Evolutionary conservation across 140 eudicot genomes (phyloP), one percentile per base, ranked within the genome.

Genomic region (Bidens hawaiensis): DNA sequence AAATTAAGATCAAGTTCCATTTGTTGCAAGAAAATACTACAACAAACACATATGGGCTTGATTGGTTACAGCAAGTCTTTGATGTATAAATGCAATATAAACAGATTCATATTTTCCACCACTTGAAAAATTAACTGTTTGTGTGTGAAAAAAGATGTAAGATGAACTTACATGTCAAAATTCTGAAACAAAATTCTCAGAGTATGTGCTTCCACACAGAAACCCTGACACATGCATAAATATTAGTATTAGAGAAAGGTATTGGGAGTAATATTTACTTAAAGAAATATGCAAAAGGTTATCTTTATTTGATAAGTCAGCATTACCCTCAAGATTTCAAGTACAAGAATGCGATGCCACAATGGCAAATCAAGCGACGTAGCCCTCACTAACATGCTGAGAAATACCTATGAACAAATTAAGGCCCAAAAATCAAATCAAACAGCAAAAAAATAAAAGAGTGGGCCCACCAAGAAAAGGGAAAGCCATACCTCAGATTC

Each of bases 281-380:
- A 33, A 43, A 26, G 36, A 30, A 40, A 16, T 3, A 15, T 13
- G 15, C 9, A 48, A 11, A 18, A 21, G 4, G 53, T 49, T 46
- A 22, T 5, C 28, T 51, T 57, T 72, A 53, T 36, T 51, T 13
- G 10, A 54, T 18, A 27, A 17, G 33, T 41, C 33, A 59, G 19
- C 74, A 55, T 73, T 93, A 93, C 99, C 99, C 97, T 85, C 74
- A 94, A 62, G 69, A 88, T 83, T 81, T 94, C 99, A 72, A 94
- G 99, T 56, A 94, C 99, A 72, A 94, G 97, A 72, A 94, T 94
- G 40, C 93, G 95, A 70, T 94, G 99, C 99, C 99, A 94, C 58
- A 94, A 64, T 8, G 99, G 99, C 67, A 94, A 70, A 75, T 94
- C 99, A 76, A 94, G 95, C 30, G 97, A 76, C 65, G 80, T 88